A percentile compares a stretch with the other conserved stretches of the same genome.
Evolutionary conservation across 2,329 filamentous ascomycete genomes (phyloP).

Genomic region (Penicillium brasilianum): DNA sequence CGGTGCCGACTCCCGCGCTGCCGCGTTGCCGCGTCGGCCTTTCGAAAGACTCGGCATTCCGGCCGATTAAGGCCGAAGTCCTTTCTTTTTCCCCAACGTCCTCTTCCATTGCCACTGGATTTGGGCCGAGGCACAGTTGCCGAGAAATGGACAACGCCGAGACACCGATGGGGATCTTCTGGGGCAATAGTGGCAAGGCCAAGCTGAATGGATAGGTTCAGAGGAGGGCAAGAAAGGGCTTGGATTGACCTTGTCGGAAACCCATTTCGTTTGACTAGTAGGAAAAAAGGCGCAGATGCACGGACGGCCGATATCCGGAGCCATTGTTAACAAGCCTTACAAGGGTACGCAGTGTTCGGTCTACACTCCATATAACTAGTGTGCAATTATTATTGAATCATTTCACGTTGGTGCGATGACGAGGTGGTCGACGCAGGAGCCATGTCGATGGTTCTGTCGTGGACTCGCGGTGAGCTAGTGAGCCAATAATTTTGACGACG

Average conservation of each 20-base stretch:
- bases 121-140: not conserved
- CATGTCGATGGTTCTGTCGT: constrained; percentile 8
- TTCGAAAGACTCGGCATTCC: constrained; percentile 15
- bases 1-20: constrained; percentile 34
- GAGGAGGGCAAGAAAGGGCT: not conserved
- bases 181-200: constrained; percentile 10
- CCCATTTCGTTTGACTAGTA: not conserved
- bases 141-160: not conserved
- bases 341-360: not conserved
- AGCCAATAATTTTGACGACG: not conserved
- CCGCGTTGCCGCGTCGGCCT: constrained; percentile 30
- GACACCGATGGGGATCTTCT: constrained; percentile 9
- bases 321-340: not conserved
- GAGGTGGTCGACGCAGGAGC: constrained; percentile 2
- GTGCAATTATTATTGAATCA: not conserved
- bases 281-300: constrained; percentile 10
- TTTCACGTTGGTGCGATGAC: constrained; percentile 6
- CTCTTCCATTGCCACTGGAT: not conserved
- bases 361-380: too few relatives aligned
- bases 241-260: not conserved
- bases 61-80: constrained; percentile 12
- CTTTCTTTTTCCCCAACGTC: not conserved
- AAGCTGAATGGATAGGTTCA: not conserved
- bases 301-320: constrained; percentile 11
- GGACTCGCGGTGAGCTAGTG: not conserved